Conservation (phyloP, 768 basidiomycete genomes). For the Phylloporus rhodoxanthus region DNA sequence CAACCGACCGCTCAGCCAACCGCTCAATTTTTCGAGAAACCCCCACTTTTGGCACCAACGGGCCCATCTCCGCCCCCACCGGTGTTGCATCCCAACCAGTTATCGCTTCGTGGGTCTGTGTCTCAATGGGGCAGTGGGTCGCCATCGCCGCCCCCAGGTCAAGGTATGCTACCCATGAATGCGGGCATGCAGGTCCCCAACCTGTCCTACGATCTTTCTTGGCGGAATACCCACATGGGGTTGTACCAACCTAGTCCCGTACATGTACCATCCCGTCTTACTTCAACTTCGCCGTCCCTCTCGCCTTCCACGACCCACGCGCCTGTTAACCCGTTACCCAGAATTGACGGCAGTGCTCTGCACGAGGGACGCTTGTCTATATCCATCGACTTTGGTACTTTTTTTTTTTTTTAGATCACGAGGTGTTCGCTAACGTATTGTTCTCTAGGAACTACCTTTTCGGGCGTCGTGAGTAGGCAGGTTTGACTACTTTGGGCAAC, state of each 20-base stretch:
- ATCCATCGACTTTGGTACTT: conserved; percentile 76
- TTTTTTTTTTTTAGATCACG: not conserved
- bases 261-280: conserved; percentile 15
- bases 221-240: not conserved
- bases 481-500: not conserved
- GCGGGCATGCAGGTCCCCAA: not conserved
- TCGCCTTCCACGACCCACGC: not conserved
- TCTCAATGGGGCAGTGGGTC: conserved; percentile 24
- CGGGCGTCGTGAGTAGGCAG: conserved; percentile 63
- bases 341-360: conserved; percentile 19
- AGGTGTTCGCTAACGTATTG: not conserved
- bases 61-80: conserved; percentile 45
- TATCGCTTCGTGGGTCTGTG: conserved; percentile 22
- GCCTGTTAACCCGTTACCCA: conserved; percentile 4
- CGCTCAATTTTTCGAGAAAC: conserved; percentile 38
- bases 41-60: conserved; percentile 35
- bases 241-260: conserved; percentile 29
- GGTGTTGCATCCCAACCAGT: conserved; percentile 23
- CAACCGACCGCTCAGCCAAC: conserved; percentile 45
- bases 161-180: not conserved
- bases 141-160: conserved; percentile 29
- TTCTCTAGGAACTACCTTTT: conserved; percentile 72
- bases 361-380: conserved; percentile 80
- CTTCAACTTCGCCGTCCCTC: conserved; percentile 23
- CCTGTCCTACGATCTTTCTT: not conserved